Conservation (phyloP, 768 basidiomycete genomes). For the Floccularia luteovirens region DNA sequence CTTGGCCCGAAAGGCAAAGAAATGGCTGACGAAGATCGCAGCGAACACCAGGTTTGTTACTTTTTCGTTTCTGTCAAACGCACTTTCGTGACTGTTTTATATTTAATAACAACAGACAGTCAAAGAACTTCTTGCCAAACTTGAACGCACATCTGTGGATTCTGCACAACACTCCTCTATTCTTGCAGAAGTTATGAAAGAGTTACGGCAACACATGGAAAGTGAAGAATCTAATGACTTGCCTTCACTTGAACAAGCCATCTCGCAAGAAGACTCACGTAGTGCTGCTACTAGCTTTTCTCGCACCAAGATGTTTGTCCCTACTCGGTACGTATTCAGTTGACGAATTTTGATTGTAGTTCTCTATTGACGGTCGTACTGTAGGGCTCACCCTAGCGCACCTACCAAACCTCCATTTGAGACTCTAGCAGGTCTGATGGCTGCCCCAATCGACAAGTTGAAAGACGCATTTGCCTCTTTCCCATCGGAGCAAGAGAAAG, state of each 20-base stretch:
- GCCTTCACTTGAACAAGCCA: slow-evolving; percentile 39
- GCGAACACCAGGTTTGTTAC: slow-evolving; percentile 31
- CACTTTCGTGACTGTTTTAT: background rate
- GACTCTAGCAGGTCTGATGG: slow-evolving; percentile 46
- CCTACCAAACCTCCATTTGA: slow-evolving; percentile 57
- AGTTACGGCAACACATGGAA: slow-evolving; percentile 46
- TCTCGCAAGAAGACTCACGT: slow-evolving; percentile 35
- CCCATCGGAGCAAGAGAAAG: slow-evolving; percentile 47
- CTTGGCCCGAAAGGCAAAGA: slow-evolving; percentile 33
- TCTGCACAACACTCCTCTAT: slow-evolving; percentile 31
- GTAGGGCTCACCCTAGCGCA: slow-evolving; percentile 40
- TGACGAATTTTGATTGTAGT: too few species aligned
- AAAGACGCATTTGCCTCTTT: slow-evolving; percentile 48
- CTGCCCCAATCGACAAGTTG: slow-evolving; percentile 51
- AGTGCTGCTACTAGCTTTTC: slow-evolving; percentile 40
- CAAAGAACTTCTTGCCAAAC: slow-evolving; percentile 31
- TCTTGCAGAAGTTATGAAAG: slow-evolving; percentile 37
- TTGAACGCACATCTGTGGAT: slow-evolving; percentile 37
- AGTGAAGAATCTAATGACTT: slow-evolving; percentile 53
- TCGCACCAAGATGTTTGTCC: slow-evolving; percentile 55
- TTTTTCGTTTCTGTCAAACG: background rate
- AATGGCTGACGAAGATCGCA: slow-evolving; percentile 37
- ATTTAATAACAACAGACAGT: slow-evolving; percentile 14
- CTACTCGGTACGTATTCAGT: slow-evolving; percentile 38
- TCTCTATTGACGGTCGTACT: too few species aligned